Evolutionary conservation across 2,329 filamentous ascomycete genomes (phyloP).

Genomic region (Ophiocordyceps camponoti-leonardi): DNA sequence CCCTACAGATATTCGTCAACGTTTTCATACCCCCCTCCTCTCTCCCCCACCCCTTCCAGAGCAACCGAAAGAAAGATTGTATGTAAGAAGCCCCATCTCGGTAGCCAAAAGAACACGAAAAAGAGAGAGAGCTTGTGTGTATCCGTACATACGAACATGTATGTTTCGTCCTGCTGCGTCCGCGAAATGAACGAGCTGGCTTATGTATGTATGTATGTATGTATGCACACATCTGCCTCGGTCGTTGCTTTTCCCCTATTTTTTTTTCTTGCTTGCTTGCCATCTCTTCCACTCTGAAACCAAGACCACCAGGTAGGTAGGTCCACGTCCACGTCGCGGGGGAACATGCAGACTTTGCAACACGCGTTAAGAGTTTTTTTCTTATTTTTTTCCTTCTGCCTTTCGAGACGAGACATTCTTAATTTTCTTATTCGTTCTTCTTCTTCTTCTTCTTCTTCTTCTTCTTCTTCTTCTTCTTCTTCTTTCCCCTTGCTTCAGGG

Average conservation of each 20-base stretch:
- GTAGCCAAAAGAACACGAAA: neutral
- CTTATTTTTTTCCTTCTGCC: too few species aligned
- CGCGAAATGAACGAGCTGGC: conserved; percentile 2
- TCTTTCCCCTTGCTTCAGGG: neutral
- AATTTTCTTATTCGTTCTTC: too few species aligned
- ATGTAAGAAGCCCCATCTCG: too few species aligned
- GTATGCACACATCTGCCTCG: too few species aligned
- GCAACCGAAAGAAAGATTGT: neutral
- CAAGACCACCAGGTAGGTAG: too few species aligned
- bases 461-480: too few species aligned
- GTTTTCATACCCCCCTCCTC: neutral
- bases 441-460: too few species aligned
- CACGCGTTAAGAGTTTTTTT: conserved; percentile 1
- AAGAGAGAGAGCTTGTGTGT: neutral
- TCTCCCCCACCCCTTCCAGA: neutral
- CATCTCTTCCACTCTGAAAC: too few species aligned
- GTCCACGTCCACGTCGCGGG: neutral
- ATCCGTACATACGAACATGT: neutral
- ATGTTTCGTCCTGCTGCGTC: conserved; percentile 1
- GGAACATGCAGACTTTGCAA: neutral
- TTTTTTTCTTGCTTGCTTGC: too few species aligned
- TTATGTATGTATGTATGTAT: too few species aligned
- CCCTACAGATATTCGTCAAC: too few species aligned
- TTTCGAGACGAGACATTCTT: neutral
- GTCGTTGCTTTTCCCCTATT: neutral